Conservation (phyloP, 345 rosid species). For the Eucalyptus microcorys region DNA sequence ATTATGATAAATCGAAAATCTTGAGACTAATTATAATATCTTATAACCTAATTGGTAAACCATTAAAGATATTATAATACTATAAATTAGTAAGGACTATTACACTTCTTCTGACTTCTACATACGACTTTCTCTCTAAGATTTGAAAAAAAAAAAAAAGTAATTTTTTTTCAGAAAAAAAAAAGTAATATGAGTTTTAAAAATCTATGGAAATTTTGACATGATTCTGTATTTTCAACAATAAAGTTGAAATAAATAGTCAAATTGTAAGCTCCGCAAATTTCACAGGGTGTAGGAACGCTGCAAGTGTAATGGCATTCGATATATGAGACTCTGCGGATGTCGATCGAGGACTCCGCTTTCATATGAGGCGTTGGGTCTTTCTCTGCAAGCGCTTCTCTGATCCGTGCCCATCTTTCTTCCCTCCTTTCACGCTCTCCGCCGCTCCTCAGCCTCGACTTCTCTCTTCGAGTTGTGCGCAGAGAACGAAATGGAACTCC, state of each 20-base stretch:
- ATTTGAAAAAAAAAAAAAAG: too few relatives aligned
- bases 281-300: neutral
- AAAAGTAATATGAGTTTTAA: too few relatives aligned
- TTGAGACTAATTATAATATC: rapidly evolving
- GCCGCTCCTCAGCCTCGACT: neutral
- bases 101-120: neutral
- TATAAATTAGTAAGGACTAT: neutral
- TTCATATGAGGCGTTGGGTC: neutral
- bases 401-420: neutral
- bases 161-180: too few relatives aligned
- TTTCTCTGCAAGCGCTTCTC: neutral
- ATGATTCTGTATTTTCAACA: neutral
- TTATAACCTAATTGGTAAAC: neutral
- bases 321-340: neutral
- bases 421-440: neutral
- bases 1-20: neutral
- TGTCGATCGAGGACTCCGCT: neutral
- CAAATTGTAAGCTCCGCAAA: neutral
- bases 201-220: neutral
- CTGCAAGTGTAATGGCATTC: neutral
- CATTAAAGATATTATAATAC: rapidly evolving
- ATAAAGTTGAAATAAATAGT: neutral
- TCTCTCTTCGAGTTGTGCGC: neutral
- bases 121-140: neutral
- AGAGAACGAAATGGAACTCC: constrained; percentile 17